A percentile compares a stretch with the other conserved stretches of the same genome.
Evolutionary conservation across 2,329 filamentous ascomycete species (phyloP).

Genomic region (Simplicillium aogashimaense): DNA sequence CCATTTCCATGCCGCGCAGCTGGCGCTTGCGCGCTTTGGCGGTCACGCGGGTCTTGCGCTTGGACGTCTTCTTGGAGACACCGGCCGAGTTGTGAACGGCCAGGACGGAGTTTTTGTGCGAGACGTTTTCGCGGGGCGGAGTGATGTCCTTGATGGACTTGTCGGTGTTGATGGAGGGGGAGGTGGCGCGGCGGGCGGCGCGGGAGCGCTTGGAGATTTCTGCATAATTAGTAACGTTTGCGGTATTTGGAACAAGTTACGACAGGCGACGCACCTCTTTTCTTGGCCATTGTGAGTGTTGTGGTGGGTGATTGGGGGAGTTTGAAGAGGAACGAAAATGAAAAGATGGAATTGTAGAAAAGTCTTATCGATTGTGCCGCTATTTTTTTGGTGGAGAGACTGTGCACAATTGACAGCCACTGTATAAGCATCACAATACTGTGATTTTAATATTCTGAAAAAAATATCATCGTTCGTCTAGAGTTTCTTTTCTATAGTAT

Average conservation of each 20-base stretch:
- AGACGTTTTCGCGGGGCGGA: slow-evolving; percentile 30
- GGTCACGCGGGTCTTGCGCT: slow-evolving; percentile 43
- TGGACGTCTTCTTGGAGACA: slow-evolving; percentile 55
- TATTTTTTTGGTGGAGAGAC: no score
- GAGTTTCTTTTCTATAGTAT: no score
- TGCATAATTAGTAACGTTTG: slow-evolving; percentile 17
- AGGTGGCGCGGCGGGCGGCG: slow-evolving; percentile 62
- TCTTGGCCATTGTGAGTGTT: slow-evolving; percentile 19
- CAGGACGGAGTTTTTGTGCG: slow-evolving; percentile 53
- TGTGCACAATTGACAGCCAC: no score
- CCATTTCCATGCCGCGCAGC: slow-evolving; percentile 48
- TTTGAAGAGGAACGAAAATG: no score
- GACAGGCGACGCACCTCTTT: slow-evolving; percentile 13
- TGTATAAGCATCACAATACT: no score
- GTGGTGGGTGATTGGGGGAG: slow-evolving; percentile 1
- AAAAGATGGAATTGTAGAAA: no score
- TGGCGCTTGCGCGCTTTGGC: slow-evolving; percentile 44
- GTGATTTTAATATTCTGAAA: no score
- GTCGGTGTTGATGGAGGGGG: slow-evolving; percentile 60
- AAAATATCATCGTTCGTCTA: no score
- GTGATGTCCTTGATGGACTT: slow-evolving; percentile 57
- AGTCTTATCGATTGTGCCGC: no score
- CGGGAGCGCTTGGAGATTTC: slow-evolving; percentile 61
- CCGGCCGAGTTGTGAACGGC: slow-evolving; percentile 58
- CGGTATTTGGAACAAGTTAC: not conserved